These are phyloP conservation scores for Penicillium maclennaniae DNA, from an alignment of 495 filamentous ascomycete genomes.

Conservation along the genomic window DNA sequence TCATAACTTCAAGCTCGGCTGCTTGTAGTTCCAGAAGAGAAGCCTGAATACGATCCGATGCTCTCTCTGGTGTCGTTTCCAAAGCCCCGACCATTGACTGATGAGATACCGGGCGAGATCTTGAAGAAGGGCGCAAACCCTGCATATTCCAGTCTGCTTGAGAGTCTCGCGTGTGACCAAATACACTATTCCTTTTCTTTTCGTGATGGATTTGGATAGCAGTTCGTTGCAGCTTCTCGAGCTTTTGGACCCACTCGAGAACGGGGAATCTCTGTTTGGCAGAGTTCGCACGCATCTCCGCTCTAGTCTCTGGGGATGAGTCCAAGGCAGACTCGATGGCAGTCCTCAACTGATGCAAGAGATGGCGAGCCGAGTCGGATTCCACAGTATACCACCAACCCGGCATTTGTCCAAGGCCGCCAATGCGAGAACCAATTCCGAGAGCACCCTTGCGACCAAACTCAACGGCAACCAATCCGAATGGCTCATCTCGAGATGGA, in stretches of 20 bases:
- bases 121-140: neutral
- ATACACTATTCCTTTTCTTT: neutral
- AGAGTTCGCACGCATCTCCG: slow-evolving; percentile 61
- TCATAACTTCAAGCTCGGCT: neutral
- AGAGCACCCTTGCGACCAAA: slow-evolving; percentile 71
- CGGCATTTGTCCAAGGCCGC: slow-evolving; percentile 65
- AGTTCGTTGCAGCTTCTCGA: slow-evolving; percentile 48
- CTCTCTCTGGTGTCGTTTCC: neutral
- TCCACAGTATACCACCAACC: slow-evolving; percentile 66
- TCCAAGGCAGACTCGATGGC: slow-evolving; percentile 58
- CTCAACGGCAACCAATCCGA: slow-evolving; percentile 69
- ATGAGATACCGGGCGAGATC: neutral
- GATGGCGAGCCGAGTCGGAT: slow-evolving; percentile 36
- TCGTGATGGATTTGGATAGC: slow-evolving; percentile 24
- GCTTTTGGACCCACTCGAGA: slow-evolving; percentile 51
- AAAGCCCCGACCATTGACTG: neutral
- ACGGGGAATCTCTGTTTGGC: slow-evolving; percentile 66
- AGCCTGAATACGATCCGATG: neutral
- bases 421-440: slow-evolving; percentile 56
- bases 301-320: slow-evolving; percentile 47
- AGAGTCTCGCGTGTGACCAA: neutral
- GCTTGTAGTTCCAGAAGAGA: neutral
- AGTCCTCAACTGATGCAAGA: slow-evolving; percentile 59
- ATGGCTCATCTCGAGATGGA: slow-evolving; percentile 68
- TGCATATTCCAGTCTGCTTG: neutral